A percentile compares a stretch with the other conserved stretches of the same genome.
Evolutionary conservation across 2,329 filamentous ascomycete genomes (phyloP).

Genomic region (Ilyonectria robusta): DNA sequence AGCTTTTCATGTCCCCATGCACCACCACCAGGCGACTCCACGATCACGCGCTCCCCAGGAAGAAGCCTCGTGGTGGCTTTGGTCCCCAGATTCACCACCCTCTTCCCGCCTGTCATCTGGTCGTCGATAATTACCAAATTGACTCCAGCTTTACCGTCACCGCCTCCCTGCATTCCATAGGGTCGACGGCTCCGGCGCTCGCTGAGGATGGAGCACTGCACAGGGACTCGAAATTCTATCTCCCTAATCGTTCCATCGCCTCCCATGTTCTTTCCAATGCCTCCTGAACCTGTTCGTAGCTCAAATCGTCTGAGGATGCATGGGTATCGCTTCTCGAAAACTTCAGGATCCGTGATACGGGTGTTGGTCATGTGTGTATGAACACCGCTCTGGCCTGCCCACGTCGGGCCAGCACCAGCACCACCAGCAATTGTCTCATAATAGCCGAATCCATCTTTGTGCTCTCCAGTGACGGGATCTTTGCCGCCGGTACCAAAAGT

Average conservation of each 20-base stretch:
- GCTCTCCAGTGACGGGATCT: conserved; percentile 43
- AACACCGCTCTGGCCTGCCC: conserved; percentile 50
- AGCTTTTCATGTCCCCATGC: conserved; percentile 37
- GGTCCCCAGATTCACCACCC: conserved; percentile 47
- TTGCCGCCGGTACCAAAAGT: conserved; percentile 79
- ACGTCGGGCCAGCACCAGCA: conserved; percentile 48
- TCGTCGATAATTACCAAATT: conserved; percentile 75
- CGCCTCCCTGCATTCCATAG: conserved; percentile 81
- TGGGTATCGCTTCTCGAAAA: conserved; percentile 54
- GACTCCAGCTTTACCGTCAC: conserved; percentile 75
- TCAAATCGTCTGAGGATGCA: conserved; percentile 51
- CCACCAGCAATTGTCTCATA: conserved; percentile 55
- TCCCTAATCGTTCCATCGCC: conserved; percentile 84
- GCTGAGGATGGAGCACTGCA: conserved; percentile 84
- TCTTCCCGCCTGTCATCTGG: conserved; percentile 48
- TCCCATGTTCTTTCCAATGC: conserved; percentile 76
- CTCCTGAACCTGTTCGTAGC: conserved; percentile 60
- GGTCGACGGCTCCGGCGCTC: conserved; percentile 83
- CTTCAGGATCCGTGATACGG: conserved; percentile 54
- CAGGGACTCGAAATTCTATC: conserved; percentile 84
- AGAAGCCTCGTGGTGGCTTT: conserved; percentile 42
- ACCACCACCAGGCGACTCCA: conserved; percentile 47
- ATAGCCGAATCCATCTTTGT: conserved; percentile 52
- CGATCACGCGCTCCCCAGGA: conserved; percentile 44
- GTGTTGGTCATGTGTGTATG: conserved; percentile 57